phyloP scores from a whole-genome alignment of 495 filamentous ascomycete genomes.

The Cercophora samala region DNA sequence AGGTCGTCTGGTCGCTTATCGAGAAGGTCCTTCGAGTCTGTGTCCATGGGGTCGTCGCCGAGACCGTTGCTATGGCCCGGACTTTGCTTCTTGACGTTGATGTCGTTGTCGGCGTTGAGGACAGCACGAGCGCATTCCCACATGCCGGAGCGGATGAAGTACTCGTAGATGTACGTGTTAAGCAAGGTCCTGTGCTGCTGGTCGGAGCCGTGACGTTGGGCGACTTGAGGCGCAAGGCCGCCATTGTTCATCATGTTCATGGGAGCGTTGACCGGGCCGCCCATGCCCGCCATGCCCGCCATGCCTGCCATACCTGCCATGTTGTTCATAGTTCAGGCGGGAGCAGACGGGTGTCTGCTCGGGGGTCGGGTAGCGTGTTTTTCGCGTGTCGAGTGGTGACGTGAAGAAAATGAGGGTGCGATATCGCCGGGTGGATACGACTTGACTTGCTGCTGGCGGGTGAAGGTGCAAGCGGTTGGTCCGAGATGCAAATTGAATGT shows the following conservation, averaged over 20 bases:
- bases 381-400: conserved; percentile 1
- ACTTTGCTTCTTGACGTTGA: conserved; percentile 55
- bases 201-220: not conserved
- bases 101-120: conserved; percentile 56
- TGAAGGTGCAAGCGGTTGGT: conserved; percentile 6
- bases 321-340: conserved; percentile 60
- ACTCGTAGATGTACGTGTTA: conserved; percentile 97
- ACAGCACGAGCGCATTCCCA: conserved; percentile 75
- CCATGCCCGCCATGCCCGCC: conserved; percentile 61
- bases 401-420: conserved; percentile 9
- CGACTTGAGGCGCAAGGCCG: conserved; percentile 38
- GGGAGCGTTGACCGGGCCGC: conserved; percentile 58
- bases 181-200: conserved; percentile 50
- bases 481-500: conserved; percentile 8
- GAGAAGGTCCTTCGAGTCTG: conserved; percentile 71
- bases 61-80: conserved; percentile 67
- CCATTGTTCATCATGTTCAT: conserved; percentile 74
- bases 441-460: conserved; percentile 7
- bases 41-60: conserved; percentile 78
- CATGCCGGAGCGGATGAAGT: conserved; percentile 80
- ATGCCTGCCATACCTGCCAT: conserved; percentile 43
- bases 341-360: conserved; percentile 34
- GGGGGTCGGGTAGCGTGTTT: not conserved
- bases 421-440: conserved; percentile 3
- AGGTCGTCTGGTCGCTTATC: conserved; percentile 76